Evolutionary conservation across 2,329 filamentous ascomycete species (phyloP), one percentile per base, ranked within the genome.

Genomic region (Didymella arachidicola): DNA sequence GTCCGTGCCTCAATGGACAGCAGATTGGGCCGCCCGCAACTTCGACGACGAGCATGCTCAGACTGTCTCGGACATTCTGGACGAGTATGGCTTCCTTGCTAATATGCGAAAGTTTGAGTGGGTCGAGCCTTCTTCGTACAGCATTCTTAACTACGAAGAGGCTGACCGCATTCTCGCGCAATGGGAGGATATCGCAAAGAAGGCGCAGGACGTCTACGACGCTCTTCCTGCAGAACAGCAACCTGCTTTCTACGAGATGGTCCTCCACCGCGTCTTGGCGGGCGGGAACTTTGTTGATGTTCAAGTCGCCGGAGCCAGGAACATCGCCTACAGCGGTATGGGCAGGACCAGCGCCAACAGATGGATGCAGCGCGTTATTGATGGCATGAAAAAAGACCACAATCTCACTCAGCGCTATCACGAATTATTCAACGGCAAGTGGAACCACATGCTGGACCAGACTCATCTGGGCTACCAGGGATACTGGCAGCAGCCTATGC

Each of bases 401-500:
- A 68, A 75, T 39, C 64, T 78, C 27, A 77, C 74, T 7, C 60
- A 64, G n/a, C 63, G 62, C 44, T 78, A 77, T 52, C 73, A 77
- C 51, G 63, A 64, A 19, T 60, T 76, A 2, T 68, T 77, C 46
- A 72, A 71, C 51, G 75, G 76, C 7, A 78, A 77, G 57, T 78
- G 76, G 76, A 65, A 73, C 27, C 76, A 79, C 50, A 77, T 79
- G 71, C 71, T 76, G 72, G 73, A 78, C 30, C 76, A 79, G 53
- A 77, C 76, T 6, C 77, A 79, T 67, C 56, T 78, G n/a, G 74
- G 75, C 14, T 77, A 78, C 53, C 72, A 76, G 60, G 73, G 74
- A 12, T 77, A 76, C 61, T 79, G 76, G 88, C 89, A 91, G 74
- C 88, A 91, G 71, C 87, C 89, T 1, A 90, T 90, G 88, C 81